Base-by-base conservation (phyloP, 2,329 filamentous ascomycete genomes). In the Gnomoniopsis sp. region DNA sequence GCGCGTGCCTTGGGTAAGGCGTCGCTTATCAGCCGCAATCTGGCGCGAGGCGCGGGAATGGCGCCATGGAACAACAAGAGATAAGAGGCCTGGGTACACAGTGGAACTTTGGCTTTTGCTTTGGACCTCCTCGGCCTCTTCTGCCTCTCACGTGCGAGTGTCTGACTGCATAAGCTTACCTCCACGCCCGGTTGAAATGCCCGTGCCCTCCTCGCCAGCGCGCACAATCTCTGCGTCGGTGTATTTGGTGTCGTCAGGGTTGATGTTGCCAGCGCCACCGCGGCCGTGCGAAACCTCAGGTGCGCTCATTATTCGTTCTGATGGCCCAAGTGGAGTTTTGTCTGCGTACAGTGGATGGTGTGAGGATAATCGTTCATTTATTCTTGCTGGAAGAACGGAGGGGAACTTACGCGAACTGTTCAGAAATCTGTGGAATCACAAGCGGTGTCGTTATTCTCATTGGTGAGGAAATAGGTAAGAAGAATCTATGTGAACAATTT, bases 141-240 rank as follows among this genome's bases (percentile, higher is more conserved):
- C 12, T n/a, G 12, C 8, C 36, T 41, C 36, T 41, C 26, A 12
- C 8, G 17, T 41, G 36, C 36, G 12, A 15, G 12, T 41, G 7
- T n/a, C 14, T 11, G 36, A 15, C 4, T 41, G 12, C 36, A 41
- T 12, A 22, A 21, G 36, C 6, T 52, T 71, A 84, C 83, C 83
- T 77, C 83, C 83, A 67, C 83, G 79, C 22, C 83, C 83, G 11
- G 82, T 78, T 69, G 81, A 85, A 69, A 78, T 85, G 65, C 86
- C 82, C 69, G 79, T 81, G 63, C 82, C 82, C 68, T 77, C 75
- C 3, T 73, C 68, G 52, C 82, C 83, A 47, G 77, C 68, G 50
- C 84, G 82, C 57, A 83, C 82, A 55, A 88, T 82, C 63, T 84
- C 82, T 65, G 84, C 85, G 63, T 88, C 85, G 62, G 79, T 78